Conservation (phyloP, 306 rosid genomes). For the Pterocarpus santalinus region DNA sequence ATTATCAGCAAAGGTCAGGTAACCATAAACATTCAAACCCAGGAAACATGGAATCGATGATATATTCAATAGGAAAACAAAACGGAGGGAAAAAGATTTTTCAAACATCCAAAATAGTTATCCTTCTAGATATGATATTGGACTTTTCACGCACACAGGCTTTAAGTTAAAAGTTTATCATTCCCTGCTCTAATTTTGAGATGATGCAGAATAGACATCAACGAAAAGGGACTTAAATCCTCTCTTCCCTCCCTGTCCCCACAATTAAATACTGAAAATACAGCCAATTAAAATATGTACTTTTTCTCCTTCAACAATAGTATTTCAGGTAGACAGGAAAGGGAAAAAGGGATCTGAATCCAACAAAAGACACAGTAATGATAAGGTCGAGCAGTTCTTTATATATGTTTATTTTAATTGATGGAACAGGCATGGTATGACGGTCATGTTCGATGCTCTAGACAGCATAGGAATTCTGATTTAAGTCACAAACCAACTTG, state of each 20-base stretch:
- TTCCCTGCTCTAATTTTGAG: not conserved
- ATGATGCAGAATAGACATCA: not conserved
- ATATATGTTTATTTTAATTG: not conserved
- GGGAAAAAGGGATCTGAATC: not conserved
- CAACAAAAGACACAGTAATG: not conserved
- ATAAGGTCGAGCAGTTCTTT: not conserved
- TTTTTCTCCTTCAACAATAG: not conserved
- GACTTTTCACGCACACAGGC: not conserved
- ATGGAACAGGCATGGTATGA: not conserved
- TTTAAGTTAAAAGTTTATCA: not conserved
- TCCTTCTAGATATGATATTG: not conserved
- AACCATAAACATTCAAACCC: not conserved
- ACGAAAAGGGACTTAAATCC: not conserved
- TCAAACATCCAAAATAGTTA: not conserved
- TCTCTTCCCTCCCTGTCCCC: not conserved
- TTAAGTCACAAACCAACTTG: not conserved
- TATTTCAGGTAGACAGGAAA: not conserved
- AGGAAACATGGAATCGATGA: not conserved
- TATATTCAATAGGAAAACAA: not conserved
- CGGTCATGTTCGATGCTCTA: slow-evolving; percentile 5
- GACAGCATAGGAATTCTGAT: not conserved
- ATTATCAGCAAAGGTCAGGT: slow-evolving; percentile 8
- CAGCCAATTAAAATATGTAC: not conserved
- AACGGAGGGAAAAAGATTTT: not conserved
- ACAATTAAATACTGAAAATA: not conserved